phyloP scores from a whole-genome alignment of 2,329 filamentous ascomycete species.

The Cordyceps farinosa region DNA sequence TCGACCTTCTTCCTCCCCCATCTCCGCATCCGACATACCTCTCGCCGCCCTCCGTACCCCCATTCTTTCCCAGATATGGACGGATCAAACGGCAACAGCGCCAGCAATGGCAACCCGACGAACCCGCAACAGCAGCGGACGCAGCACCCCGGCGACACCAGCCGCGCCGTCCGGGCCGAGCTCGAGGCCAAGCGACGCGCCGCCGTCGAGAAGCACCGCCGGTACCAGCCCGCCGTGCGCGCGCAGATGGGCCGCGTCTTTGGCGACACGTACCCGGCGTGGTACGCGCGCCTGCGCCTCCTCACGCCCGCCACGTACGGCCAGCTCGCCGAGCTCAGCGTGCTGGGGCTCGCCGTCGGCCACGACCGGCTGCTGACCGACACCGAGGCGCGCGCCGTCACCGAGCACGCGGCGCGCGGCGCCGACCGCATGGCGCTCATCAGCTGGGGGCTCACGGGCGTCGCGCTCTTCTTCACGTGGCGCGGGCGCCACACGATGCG shows the following conservation, averaged over 20 bases:
- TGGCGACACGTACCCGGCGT: constrained; percentile 27
- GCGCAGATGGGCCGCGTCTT: constrained; percentile 33
- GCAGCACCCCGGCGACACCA: constrained; percentile 15
- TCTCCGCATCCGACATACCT: no score
- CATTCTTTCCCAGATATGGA: constrained; percentile 1
- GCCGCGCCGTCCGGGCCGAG: constrained; percentile 27
- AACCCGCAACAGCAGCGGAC: constrained; percentile 5
- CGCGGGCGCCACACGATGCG: constrained; percentile 32
- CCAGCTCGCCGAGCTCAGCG: constrained; percentile 27
- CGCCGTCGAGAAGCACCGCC: constrained; percentile 27
- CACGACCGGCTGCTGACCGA: constrained; percentile 33
- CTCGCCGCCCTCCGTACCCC: neutral
- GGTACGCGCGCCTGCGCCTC: constrained; percentile 31
- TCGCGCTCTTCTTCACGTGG: constrained; percentile 27
- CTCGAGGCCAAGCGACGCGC: constrained; percentile 33
- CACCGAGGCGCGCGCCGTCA: constrained; percentile 34
- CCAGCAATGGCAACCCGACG: neutral
- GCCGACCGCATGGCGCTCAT: constrained; percentile 32
- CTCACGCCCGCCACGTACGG: constrained; percentile 28
- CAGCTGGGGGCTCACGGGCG: constrained; percentile 26
- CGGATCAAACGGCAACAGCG: constrained; percentile 1
- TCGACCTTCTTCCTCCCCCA: neutral
- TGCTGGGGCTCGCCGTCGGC: constrained; percentile 29
- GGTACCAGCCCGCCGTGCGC: constrained; percentile 30
- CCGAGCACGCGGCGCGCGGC: constrained; percentile 31